A percentile compares a stretch with the other conserved stretches of the same genome.
These are phyloP conservation scores for Neonectria ditissima DNA, from an alignment of 2,329 filamentous ascomycete genomes.

Conservation along the genomic window DNA sequence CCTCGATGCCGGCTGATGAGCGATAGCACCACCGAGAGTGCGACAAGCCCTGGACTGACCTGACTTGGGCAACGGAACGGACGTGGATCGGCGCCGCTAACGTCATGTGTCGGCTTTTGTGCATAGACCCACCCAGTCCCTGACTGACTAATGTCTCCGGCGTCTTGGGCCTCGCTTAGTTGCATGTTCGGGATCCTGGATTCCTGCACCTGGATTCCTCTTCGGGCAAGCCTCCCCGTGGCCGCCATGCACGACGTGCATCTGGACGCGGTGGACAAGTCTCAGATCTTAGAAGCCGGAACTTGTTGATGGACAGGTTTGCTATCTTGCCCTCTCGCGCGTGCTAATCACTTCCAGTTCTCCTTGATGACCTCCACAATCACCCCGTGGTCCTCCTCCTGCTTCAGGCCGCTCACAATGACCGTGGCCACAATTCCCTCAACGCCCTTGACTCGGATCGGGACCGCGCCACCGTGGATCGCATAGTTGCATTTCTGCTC, in stretches of 20 bases:
- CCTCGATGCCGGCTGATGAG: slow-evolving; percentile 21
- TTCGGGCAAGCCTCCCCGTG: background rate
- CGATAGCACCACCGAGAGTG: slow-evolving; percentile 31
- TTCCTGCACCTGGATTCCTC: background rate
- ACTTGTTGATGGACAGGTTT: background rate
- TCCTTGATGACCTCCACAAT: slow-evolving; percentile 76
- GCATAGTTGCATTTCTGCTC: slow-evolving; percentile 73
- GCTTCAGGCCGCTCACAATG: slow-evolving; percentile 80
- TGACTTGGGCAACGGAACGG: slow-evolving; percentile 4
- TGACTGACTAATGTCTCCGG: background rate
- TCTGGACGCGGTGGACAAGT: background rate
- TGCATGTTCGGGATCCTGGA: background rate
- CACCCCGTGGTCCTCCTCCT: slow-evolving; percentile 81
- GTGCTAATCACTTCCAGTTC: slow-evolving; percentile 52
- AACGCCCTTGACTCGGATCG: slow-evolving; percentile 77
- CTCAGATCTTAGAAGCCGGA: background rate
- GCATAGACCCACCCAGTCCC: slow-evolving; percentile 1
- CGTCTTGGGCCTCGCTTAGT: slow-evolving; percentile 4
- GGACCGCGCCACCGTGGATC: slow-evolving; percentile 82
- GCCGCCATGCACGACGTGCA: background rate
- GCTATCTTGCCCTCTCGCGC: background rate
- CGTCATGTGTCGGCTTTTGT: slow-evolving; percentile 10
- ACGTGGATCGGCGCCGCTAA: slow-evolving; percentile 10
- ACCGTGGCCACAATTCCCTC: slow-evolving; percentile 82
- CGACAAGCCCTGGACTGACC: slow-evolving; percentile 10